Conservation (phyloP, 2,329 filamentous ascomycete genomes). For the Teratosphaeria gauchensis region DNA sequence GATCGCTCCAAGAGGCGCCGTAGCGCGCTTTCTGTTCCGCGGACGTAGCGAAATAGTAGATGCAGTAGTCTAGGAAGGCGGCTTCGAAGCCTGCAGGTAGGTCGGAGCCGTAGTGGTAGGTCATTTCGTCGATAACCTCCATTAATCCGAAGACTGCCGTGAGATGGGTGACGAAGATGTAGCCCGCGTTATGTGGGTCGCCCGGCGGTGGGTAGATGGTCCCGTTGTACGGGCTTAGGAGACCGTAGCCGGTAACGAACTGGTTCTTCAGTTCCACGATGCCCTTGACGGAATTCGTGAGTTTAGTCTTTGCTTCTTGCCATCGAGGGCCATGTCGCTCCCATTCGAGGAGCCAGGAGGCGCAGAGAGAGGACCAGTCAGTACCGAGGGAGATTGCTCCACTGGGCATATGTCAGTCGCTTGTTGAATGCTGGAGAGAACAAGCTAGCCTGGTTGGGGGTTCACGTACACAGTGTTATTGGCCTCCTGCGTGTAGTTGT, state of each 20-base stretch:
- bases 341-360: constrained; percentile 51
- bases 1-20: constrained; percentile 25
- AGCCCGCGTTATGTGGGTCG: constrained; percentile 43
- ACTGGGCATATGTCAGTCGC: constrained; percentile 30
- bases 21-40: constrained; percentile 46
- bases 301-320: constrained; percentile 43
- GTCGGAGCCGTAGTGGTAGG: constrained; percentile 40
- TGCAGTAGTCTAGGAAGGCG: constrained; percentile 52
- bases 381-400: constrained; percentile 45
- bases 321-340: constrained; percentile 46
- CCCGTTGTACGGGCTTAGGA: constrained; percentile 43
- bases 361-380: constrained; percentile 50
- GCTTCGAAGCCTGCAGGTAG: constrained; percentile 41
- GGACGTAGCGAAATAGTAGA: constrained; percentile 43
- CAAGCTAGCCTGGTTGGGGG: not conserved
- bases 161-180: constrained; percentile 46
- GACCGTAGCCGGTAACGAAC: constrained; percentile 47
- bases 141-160: constrained; percentile 50
- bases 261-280: constrained; percentile 49
- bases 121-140: constrained; percentile 48
- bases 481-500: constrained; percentile 36
- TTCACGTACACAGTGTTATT: not conserved
- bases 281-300: constrained; percentile 40
- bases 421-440: not conserved
- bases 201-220: constrained; percentile 43